A percentile compares a stretch with the other conserved stretches of the same genome.
Conservation (phyloP, 1,284 basidiomycete genomes). For the Volvariella volvacea region DNA sequence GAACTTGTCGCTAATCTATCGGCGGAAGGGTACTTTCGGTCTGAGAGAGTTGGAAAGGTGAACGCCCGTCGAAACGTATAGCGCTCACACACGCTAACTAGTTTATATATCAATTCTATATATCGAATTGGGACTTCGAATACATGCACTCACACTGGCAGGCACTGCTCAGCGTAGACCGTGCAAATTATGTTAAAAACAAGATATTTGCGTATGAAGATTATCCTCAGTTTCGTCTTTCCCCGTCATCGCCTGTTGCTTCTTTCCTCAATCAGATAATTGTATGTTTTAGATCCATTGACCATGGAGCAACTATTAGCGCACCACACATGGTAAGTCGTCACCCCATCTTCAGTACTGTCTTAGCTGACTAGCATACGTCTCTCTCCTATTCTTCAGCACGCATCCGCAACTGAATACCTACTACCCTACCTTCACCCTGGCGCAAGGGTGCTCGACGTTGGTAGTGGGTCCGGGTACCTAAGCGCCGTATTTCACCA, state of each 20-base stretch:
- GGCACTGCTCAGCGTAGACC: conserved; percentile 72
- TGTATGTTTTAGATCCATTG: conserved; percentile 65
- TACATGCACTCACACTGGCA: conserved; percentile 19
- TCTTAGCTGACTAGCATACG: no score
- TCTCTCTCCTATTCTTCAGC: no score
- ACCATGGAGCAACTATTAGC: conserved; percentile 80
- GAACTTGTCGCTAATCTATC: conserved; percentile 71
- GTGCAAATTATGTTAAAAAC: conserved; percentile 63
- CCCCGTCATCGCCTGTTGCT: no score
- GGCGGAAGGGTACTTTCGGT: conserved; percentile 47
- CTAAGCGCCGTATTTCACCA: conserved; percentile 73
- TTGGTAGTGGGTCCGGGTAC: conserved; percentile 78
- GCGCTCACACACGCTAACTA: no score
- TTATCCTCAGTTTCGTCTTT: conserved; percentile 65
- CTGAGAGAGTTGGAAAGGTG: conserved; percentile 44
- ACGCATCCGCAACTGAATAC: conserved; percentile 75
- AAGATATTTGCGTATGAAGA: conserved; percentile 65
- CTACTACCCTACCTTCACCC: conserved; percentile 66
- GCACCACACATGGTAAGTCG: conserved; percentile 80
- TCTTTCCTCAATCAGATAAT: no score
- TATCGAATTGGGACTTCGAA: conserved; percentile 4
- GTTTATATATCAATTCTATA: no score
- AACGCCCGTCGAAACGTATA: no score
- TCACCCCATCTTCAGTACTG: no score
- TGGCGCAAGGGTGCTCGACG: conserved; percentile 72